Evolutionary conservation across 2,329 filamentous ascomycete genomes (phyloP).

Genomic region (Fusarium pseudograminearum): DNA sequence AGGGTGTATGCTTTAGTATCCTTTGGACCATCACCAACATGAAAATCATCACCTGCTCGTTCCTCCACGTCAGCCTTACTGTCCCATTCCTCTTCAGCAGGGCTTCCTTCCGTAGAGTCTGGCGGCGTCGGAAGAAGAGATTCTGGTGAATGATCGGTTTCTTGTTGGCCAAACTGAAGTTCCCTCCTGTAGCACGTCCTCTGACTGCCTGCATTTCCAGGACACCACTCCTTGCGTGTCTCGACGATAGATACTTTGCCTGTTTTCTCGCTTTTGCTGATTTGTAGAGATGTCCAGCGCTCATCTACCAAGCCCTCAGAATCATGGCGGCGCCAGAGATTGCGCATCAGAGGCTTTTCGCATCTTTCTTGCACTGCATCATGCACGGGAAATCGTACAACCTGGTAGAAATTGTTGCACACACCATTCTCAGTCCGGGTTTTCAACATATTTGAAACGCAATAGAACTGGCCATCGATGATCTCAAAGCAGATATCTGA

Average conservation of each 20-base stretch:
- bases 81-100: constrained; percentile 44
- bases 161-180: constrained; percentile 57
- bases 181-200: constrained; percentile 74
- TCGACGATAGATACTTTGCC: constrained; percentile 73
- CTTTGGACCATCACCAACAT: constrained; percentile 61
- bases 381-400: constrained; percentile 70
- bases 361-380: constrained; percentile 52
- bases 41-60: constrained; percentile 50
- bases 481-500: constrained; percentile 79
- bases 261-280: constrained; percentile 70
- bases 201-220: constrained; percentile 64
- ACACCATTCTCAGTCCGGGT: constrained; percentile 73
- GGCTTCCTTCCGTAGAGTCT: constrained; percentile 3
- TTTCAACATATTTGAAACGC: constrained; percentile 73
- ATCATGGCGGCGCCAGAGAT: constrained; percentile 74
- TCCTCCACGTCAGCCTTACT: constrained; percentile 51
- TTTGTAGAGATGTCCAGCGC: constrained; percentile 75
- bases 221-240: constrained; percentile 74
- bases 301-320: constrained; percentile 79
- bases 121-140: constrained; percentile 13
- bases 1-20: constrained; percentile 61
- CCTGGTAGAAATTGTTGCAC: constrained; percentile 77
- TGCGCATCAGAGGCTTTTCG: constrained; percentile 57
- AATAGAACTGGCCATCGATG: constrained; percentile 74
- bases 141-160: constrained; percentile 2